Base-by-base conservation (phyloP, 1,139 yeast species). In the Hansenula sp. region DNA sequence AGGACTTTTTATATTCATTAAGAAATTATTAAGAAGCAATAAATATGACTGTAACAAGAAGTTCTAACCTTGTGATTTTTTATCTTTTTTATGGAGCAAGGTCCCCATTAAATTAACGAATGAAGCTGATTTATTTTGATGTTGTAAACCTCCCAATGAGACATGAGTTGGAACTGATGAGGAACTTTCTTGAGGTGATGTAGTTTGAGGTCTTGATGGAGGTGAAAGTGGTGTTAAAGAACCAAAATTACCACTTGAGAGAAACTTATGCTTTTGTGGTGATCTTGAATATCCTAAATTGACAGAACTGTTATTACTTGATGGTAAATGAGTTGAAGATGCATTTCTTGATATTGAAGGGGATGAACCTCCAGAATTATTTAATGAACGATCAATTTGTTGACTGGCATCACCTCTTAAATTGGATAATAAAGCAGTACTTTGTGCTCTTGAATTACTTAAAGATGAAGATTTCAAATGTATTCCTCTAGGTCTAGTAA, bases 391-490 rank as follows among this genome's bases (percentile, higher is more conserved):
- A 22, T 32, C 32, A 27, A 32, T 44, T 10, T 34, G n/a, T 22
- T 44, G 46, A 7, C 3, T 14, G 5, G 25, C 46, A n/a, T 40
- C 47, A 14, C 52, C 52, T 45, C 59, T 45, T 29, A 53, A 24
- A 17, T 29, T 48, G 13, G 50, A 43, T 20, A 54, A 26, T 12
- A 42, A 47, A 10, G 56, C 49, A 0, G 57, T 54, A 29, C 55
- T 51, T 30, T 53, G 54, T 6, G 50, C 55, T 28, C 56, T 45
- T 9, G 59, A 48, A 34, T 53, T 53, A 17, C 39, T 45, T 21
- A 54, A 34, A 2, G 56, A 52, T 3, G 59, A 53, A 0, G 55
- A 36, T 39, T 53, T 53, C 25, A 52, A 42, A 37, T 55, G 59
- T 14, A 53, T 47, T 2, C 54, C 44, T 38, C 46, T 52, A 19